Evolutionary conservation across 345 rosid genomes (phyloP).

Genomic region (Dimocarpus longan): DNA sequence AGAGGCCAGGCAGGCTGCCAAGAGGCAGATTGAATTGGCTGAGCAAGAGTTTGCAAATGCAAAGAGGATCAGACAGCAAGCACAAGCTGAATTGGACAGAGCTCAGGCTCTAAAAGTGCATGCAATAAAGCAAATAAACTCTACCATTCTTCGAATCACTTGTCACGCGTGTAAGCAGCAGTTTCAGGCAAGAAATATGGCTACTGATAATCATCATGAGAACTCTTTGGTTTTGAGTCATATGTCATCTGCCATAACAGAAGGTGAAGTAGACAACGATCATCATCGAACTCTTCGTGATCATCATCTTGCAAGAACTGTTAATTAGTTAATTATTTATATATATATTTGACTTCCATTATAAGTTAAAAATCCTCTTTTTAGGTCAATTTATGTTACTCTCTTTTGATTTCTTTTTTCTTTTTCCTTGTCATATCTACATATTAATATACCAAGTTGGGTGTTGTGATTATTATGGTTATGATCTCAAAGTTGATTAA

Average conservation of each 20-base stretch:
- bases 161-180: slow-evolving; percentile 78
- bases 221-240: slow-evolving; percentile 55
- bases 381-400: slow-evolving; percentile 5
- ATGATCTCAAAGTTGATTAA: not conserved
- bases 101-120: slow-evolving; percentile 61
- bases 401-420: not conserved
- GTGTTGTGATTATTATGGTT: slow-evolving; percentile 14
- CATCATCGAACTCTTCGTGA: not conserved
- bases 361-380: not conserved
- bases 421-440: not conserved
- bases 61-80: slow-evolving; percentile 72
- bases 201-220: slow-evolving; percentile 29
- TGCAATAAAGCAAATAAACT: slow-evolving; percentile 64
- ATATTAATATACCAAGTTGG: slow-evolving; percentile 20
- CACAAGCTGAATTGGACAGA: slow-evolving; percentile 74
- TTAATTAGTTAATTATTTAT: slow-evolving; percentile 9
- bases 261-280: slow-evolving; percentile 41
- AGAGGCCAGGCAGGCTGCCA: slow-evolving; percentile 65
- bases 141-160: slow-evolving; percentile 69
- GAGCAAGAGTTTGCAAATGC: slow-evolving; percentile 81
- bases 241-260: slow-evolving; percentile 51
- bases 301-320: slow-evolving; percentile 14
- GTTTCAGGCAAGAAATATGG: slow-evolving; percentile 40
- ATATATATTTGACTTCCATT: not conserved
- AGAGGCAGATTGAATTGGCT: slow-evolving; percentile 73